Evolutionary conservation across 257 asterid genomes (phyloP).

Genomic region (Paulownia fortunei): DNA sequence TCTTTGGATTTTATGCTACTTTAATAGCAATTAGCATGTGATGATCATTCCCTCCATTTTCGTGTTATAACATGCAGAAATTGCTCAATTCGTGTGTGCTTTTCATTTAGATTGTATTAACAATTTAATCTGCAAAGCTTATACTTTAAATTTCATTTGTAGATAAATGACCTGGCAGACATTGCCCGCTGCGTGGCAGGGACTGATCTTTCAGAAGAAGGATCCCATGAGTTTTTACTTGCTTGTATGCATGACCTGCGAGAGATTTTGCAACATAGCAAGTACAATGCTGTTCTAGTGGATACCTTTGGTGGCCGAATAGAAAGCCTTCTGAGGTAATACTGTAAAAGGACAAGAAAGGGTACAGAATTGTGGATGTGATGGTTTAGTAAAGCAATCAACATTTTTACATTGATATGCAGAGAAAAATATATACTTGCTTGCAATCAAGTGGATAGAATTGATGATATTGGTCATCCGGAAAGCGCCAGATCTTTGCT

Average conservation of each 20-base stretch:
- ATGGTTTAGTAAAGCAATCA: constrained; percentile 30
- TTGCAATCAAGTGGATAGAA: constrained; percentile 69
- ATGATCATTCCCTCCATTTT: constrained; percentile 17
- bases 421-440: constrained; percentile 90
- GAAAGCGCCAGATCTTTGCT: constrained; percentile 62
- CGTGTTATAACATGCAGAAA: not conserved
- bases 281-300: constrained; percentile 79
- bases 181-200: constrained; percentile 85
- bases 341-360: constrained; percentile 27
- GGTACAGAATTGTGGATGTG: constrained; percentile 18
- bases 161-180: constrained; percentile 88
- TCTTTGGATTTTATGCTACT: constrained; percentile 28
- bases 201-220: constrained; percentile 72
- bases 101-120: constrained; percentile 3
- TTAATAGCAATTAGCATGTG: not conserved
- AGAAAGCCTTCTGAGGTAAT: constrained; percentile 86
- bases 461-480: constrained; percentile 56
- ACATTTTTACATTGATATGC: constrained; percentile 48
- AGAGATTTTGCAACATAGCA: constrained; percentile 75
- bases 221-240: constrained; percentile 76
- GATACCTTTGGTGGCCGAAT: constrained; percentile 91
- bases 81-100: not conserved
- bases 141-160: constrained; percentile 43
- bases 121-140: constrained; percentile 11
- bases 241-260: constrained; percentile 86